These are phyloP conservation scores for Dionaea muscipula DNA, from an alignment of 179 eudicot genomes.

Conservation along the genomic window DNA sequence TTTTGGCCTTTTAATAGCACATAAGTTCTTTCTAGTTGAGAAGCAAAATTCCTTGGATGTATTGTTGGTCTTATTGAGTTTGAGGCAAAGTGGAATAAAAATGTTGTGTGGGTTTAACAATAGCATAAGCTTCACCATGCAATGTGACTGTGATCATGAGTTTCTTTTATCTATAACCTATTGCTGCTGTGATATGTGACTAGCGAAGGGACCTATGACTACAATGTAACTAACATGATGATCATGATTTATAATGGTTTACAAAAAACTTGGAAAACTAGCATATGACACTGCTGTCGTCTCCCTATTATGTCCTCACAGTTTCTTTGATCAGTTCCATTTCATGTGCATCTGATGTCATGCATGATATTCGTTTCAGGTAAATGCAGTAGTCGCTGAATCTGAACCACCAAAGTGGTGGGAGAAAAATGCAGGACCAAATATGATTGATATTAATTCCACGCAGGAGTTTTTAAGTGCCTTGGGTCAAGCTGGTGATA, in stretches of 20 bases:
- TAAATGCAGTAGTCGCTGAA: slow-evolving; percentile 63
- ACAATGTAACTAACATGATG: background rate
- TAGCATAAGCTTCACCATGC: too few species aligned
- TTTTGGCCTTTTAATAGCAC: too few species aligned
- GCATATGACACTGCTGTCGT: background rate
- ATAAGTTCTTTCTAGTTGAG: too few species aligned
- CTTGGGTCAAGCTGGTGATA: slow-evolving; percentile 78
- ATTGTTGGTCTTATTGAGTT: too few species aligned
- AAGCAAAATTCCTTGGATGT: too few species aligned
- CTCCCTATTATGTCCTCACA: background rate
- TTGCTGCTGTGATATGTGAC: too few species aligned
- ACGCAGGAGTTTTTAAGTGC: slow-evolving; percentile 73
- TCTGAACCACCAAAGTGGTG: slow-evolving; percentile 69
- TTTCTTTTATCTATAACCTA: too few species aligned
- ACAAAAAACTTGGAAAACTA: background rate
- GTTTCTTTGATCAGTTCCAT: background rate
- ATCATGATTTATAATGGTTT: background rate
- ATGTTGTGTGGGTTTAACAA: too few species aligned
- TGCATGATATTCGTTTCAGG: slow-evolving; percentile 35
- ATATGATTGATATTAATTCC: slow-evolving; percentile 93
- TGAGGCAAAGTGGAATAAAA: too few species aligned
- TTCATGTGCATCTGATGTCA: too few species aligned
- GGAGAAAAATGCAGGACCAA: slow-evolving; percentile 80
- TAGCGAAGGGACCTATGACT: too few species aligned
- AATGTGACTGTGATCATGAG: too few species aligned